Evolutionary conservation across 495 filamentous ascomycete genomes (phyloP), one percentile per base, ranked within the genome.

Genomic region (Aspergillus homomorphus): DNA sequence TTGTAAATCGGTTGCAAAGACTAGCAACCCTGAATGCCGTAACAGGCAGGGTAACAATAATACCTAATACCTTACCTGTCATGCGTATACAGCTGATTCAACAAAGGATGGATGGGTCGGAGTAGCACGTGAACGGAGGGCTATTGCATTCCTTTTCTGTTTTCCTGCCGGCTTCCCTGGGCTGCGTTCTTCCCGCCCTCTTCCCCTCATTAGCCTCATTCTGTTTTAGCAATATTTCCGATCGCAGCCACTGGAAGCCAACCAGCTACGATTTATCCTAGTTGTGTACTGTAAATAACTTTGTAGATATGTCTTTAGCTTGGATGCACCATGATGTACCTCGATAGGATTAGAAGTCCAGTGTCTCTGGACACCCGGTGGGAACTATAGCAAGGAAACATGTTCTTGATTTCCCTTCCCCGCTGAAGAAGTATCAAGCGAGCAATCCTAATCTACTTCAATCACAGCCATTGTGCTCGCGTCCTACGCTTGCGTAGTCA

Each of bases 191-290:
- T 12, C 26, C 33, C 33, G 33, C 15, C 33, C 15, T 38, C 33
- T 38, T 7, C 10, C 33, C 33, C 33, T 38, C 33, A 38, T 38
- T 12, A n/a, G n/a, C 33, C 33, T 38, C 33, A 38, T 38, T 9
- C 15, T 14, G 33, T 38, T 38, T 14, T 10, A 38, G 33, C 15
- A 38, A 38, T 10, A 38, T 53, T 56, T 41, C 59, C 44, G 59
- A 61, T 61, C 54, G 53, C 23, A 43, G 54, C 38, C 57, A 46
- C 58, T 56, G 33, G 38, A 50, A 38, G 15, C 33, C 12, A 38
- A 38, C 2, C 12, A 9, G 7, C 2, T 38, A 12, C 8, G 2
- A 6, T 9, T 38, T 12, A 38, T 7, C 24, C 26, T 22, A 30
- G 22, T 43, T n/a, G 45, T 45, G 24, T 45, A 26, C 28, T 48